Conservation (phyloP, 768 basidiomycete species). For the Trametes elegans region DNA sequence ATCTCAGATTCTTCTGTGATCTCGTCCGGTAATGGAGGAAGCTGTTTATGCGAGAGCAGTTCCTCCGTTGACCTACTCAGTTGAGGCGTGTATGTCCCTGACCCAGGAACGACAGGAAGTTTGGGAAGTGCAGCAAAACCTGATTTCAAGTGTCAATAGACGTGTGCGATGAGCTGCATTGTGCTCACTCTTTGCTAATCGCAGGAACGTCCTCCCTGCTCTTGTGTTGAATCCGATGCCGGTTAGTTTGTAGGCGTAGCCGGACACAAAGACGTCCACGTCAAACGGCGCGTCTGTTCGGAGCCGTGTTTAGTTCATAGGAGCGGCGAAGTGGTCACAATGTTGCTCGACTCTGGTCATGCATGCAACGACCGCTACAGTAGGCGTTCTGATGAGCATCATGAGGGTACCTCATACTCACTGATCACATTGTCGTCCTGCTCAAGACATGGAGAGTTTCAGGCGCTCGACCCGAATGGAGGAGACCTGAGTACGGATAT, state of each 20-base stretch:
- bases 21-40: slow-evolving; percentile 59
- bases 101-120: too few species aligned
- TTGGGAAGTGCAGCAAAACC: slow-evolving; percentile 77
- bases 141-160: slow-evolving; percentile 25
- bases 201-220: slow-evolving; percentile 73
- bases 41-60: slow-evolving; percentile 41
- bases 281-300: slow-evolving; percentile 58
- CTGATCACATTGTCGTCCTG: too few species aligned
- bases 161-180: not conserved
- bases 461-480: too few species aligned
- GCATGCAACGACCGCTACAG: not conserved
- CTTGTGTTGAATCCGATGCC: slow-evolving; percentile 62
- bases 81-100: slow-evolving; percentile 18
- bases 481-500: too few species aligned
- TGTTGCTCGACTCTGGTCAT: not conserved
- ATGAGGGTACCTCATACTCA: too few species aligned
- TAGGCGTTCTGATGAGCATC: too few species aligned
- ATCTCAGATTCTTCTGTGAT: slow-evolving; percentile 59
- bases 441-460: too few species aligned
- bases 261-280: slow-evolving; percentile 72
- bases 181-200: slow-evolving; percentile 67
- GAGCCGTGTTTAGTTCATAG: slow-evolving; percentile 14
- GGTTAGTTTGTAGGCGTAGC: slow-evolving; percentile 64
- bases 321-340: too few species aligned
- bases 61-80: slow-evolving; percentile 44